These are phyloP conservation scores for Glycine latifolia DNA, from an alignment of 306 rosid species.

Conservation along the genomic window DNA sequence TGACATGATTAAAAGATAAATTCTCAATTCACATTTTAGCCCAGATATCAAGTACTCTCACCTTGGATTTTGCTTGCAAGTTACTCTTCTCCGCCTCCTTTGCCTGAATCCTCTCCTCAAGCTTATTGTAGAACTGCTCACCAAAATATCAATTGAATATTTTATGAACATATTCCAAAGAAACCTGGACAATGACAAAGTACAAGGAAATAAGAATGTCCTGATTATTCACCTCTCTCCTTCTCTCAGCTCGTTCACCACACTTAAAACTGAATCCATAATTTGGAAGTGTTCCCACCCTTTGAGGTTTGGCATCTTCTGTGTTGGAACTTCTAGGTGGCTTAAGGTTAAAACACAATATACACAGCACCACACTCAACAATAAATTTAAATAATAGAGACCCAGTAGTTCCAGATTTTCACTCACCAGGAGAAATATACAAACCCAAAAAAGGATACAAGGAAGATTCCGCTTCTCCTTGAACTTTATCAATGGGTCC, in stretches of 20 bases:
- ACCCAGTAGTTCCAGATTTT: conserved; percentile 20
- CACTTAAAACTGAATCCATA: conserved; percentile 95
- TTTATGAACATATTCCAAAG: conserved; percentile 33
- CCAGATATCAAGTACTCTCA: conserved; percentile 48
- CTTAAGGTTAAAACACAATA: conserved; percentile 61
- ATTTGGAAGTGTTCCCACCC: conserved; percentile 78
- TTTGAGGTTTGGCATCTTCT: conserved; percentile 67
- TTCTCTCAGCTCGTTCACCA: conserved; percentile 92
- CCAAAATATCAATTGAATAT: conserved; percentile 35
- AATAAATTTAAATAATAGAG: conserved; percentile 26
- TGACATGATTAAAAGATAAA: conserved; percentile 26
- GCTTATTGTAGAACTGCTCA: conserved; percentile 86
- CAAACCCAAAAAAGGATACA: conserved; percentile 69
- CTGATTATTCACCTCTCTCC: conserved; percentile 82
- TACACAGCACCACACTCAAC: conserved; percentile 22
- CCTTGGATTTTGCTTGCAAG: conserved; percentile 92
- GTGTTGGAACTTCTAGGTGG: conserved; percentile 58
- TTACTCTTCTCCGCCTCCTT: conserved; percentile 86
- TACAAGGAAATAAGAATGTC: conserved; percentile 20
- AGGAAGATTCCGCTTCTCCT: conserved; percentile 67
- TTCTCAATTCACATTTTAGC: conserved; percentile 18
- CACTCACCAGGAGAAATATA: conserved; percentile 22
- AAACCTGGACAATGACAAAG: conserved; percentile 13
- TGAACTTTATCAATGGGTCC: conserved; percentile 56
- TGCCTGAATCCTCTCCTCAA: conserved; percentile 94